A percentile compares a stretch with the other conserved stretches of the same genome.
These are phyloP conservation scores for Calonectria naviculata DNA, from an alignment of 2,329 filamentous ascomycete genomes.

Conservation along the genomic window DNA sequence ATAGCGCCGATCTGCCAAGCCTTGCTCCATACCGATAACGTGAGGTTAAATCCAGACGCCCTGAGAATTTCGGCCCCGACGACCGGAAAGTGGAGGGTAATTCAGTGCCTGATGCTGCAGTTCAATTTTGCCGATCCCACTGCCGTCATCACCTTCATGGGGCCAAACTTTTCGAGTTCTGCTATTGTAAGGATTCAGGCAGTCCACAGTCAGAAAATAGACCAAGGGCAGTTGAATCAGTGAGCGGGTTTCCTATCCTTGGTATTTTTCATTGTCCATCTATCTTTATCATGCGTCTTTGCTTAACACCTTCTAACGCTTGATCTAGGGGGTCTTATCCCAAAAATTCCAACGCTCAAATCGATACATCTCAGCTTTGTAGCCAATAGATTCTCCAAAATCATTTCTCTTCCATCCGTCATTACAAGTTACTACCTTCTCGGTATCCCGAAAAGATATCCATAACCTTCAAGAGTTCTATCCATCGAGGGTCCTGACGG, in stretches of 20 bases:
- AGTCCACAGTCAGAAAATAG: too few relatives aligned
- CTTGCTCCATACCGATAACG: neutral
- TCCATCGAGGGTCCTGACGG: slow-evolving; percentile 15
- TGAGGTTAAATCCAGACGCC: neutral
- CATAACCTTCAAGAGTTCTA: slow-evolving; percentile 12
- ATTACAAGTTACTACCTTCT: neutral
- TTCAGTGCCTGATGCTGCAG: too few relatives aligned
- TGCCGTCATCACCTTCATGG: too few relatives aligned
- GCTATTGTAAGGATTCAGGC: too few relatives aligned
- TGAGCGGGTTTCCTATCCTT: too few relatives aligned
- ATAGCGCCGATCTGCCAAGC: neutral
- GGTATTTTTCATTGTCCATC: neutral
- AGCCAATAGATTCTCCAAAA: too few relatives aligned
- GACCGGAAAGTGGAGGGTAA: neutral
- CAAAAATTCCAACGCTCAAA: neutral
- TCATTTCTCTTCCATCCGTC: neutral
- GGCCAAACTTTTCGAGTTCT: neutral
- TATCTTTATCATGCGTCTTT: too few relatives aligned
- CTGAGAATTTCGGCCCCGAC: too few relatives aligned
- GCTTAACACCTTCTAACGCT: too few relatives aligned
- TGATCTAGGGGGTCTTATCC: neutral
- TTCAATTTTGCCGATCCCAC: neutral
- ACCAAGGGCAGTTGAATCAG: too few relatives aligned
- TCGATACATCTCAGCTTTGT: neutral
- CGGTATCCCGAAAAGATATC: slow-evolving; percentile 6